Percentiles rank a stretch among this genome's conserved stretches.
These are phyloP conservation scores for Falciphora oryzae DNA, from an alignment of 2,329 filamentous ascomycete species.

Conservation along the genomic window DNA sequence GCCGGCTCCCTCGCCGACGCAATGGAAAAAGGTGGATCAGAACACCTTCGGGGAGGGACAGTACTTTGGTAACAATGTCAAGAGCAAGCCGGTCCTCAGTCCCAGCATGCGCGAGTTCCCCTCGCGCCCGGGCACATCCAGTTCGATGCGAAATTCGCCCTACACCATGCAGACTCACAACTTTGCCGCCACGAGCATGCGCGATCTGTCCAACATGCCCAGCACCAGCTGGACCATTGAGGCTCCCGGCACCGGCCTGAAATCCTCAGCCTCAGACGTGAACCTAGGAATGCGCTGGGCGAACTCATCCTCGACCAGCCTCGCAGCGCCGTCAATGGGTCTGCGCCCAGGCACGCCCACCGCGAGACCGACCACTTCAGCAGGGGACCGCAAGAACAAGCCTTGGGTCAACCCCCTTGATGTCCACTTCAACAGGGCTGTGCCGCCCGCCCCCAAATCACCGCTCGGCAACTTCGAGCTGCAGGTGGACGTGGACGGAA, in stretches of 20 bases:
- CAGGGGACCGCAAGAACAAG: conserved; percentile 29
- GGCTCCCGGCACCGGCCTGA: conserved; percentile 19
- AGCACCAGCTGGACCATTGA: conserved; percentile 13
- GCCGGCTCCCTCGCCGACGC: conserved; percentile 12
- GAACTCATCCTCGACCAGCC: conserved; percentile 23
- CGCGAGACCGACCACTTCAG: conserved; percentile 24
- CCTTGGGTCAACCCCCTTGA: conserved; percentile 44
- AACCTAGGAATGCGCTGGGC: conserved; percentile 32
- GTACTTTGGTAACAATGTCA: conserved; percentile 29
- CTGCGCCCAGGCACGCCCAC: conserved; percentile 26
- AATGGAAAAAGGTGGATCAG: conserved; percentile 28
- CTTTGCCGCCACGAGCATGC: conserved; percentile 38
- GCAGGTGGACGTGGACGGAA: conserved; percentile 21
- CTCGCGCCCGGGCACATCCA: conserved; percentile 35
- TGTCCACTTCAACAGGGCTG: conserved; percentile 33
- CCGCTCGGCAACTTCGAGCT: conserved; percentile 37
- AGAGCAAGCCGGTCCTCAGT: conserved; percentile 26
- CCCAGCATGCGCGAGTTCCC: conserved; percentile 22
- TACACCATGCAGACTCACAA: conserved; percentile 31
- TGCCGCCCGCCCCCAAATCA: conserved; percentile 27
- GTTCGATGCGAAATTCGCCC: conserved; percentile 25
- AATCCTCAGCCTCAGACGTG: conserved; percentile 32
- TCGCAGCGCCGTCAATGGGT: conserved; percentile 24
- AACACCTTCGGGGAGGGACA: conserved; percentile 28
- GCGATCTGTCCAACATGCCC: conserved; percentile 31